Evolutionary conservation across 1,139 yeast species (phyloP), one percentile per base, ranked within the genome.

Genomic region (Hansenula lynferdii): DNA sequence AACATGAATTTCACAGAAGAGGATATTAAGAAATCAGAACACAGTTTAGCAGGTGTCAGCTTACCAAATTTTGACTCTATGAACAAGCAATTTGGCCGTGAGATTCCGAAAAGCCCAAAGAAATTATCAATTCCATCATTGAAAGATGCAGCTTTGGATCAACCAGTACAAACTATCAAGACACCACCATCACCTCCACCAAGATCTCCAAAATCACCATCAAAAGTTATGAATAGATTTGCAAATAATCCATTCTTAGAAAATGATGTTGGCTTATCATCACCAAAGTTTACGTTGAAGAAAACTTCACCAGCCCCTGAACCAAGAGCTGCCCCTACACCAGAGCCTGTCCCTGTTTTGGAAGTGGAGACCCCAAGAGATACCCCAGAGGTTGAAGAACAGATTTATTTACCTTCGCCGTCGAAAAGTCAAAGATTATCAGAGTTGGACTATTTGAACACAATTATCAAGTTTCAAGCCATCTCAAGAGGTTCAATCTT

Each of bases 11-110:
- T 87, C 51, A 60, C 77, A 2, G 80, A 77, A 14, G 82, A 75
- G 12, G 96, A 87, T 44, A 68, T 92, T 23, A 67, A 72, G 37
- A 67, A 68, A 28, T 85, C 96, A 14, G 86, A 84, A 56, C 67
- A 80, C 35, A 77, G 82, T 3, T 67, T 86, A 38, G 77, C 75
- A 31, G 78, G 78, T 31, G 65, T 77, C 14, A 75, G 76, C 15
- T 67, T 82, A 40, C 87, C 87, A 8, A 81, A 81, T 49, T 83
- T 83, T 52, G 72, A 68, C 30, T 59, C 66, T 2, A 48, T 53
- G 50, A 45, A 44, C 33, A 51, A 41, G 20, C 54, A 53, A 20
- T 44, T 51, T 21, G 44, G 38, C 4, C 46, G 47, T 31, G 50
- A 49, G 10, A 17, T 44, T 2, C 37, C 49, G 20, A 34, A 34